These are phyloP conservation scores for Pisolithus sp. DNA, from an alignment of 768 basidiomycete species.

Conservation along the genomic window DNA sequence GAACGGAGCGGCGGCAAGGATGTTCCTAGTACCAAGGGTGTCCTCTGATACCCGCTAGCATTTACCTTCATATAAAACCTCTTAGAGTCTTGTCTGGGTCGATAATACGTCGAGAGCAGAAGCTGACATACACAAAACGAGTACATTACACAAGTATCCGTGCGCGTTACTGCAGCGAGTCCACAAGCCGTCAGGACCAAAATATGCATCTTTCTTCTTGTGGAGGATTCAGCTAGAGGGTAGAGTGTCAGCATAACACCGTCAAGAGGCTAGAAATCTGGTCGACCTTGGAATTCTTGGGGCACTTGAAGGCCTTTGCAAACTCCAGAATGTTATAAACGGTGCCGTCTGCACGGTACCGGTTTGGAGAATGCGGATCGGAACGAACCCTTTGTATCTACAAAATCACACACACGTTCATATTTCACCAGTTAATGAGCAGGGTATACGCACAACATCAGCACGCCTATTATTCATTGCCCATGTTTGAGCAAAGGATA, in stretches of 20 bases:
- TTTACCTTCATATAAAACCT: not conserved
- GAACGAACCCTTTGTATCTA: conserved; percentile 75
- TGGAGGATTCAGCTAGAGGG: conserved; percentile 71
- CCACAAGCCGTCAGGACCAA: conserved; percentile 46
- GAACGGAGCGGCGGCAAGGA: conserved; percentile 84
- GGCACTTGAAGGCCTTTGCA: conserved; percentile 80
- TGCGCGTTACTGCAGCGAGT: not conserved
- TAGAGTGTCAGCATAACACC: conserved; percentile 1
- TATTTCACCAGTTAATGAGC: not conserved
- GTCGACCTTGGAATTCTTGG: conserved; percentile 64
- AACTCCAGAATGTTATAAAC: conserved; percentile 85
- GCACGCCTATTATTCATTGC: conserved; percentile 74
- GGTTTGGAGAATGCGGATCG: conserved; percentile 82
- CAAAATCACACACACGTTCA: not conserved
- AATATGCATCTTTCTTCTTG: conserved; percentile 71
- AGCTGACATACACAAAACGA: too few species aligned
- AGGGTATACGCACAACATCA: conserved; percentile 49
- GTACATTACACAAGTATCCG: too few species aligned
- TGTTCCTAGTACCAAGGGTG: conserved; percentile 95
- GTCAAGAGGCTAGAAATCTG: not conserved
- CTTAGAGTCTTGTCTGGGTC: too few species aligned
- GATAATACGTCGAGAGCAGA: too few species aligned
- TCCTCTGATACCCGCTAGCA: conserved; percentile 42
- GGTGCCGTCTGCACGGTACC: conserved; percentile 81
- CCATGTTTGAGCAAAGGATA: conserved; percentile 87